phyloP scores from a whole-genome alignment of 1,284 basidiomycete genomes.

The Filobasidium uniguttulatum region DNA sequence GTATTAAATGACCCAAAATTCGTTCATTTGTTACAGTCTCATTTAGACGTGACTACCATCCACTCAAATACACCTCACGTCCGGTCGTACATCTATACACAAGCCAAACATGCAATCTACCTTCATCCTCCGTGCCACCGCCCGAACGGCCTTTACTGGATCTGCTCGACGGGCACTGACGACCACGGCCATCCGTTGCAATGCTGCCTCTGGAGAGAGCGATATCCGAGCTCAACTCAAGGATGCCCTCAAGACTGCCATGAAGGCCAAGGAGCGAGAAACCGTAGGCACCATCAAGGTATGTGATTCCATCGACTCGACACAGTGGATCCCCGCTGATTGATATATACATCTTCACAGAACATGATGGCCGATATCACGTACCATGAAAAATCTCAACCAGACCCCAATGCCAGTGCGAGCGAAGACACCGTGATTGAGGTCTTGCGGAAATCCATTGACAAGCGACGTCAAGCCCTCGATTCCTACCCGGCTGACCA shows the following conservation, averaged over 20 bases:
- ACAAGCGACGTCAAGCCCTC: conserved; percentile 14
- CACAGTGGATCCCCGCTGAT: not conserved
- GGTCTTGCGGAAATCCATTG: conserved; percentile 12
- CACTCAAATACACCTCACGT: no score
- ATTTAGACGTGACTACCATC: no score
- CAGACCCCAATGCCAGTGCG: conserved; percentile 12
- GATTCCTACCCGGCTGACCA: conserved; percentile 10
- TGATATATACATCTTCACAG: not conserved
- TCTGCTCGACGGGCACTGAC: no score
- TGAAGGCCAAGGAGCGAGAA: conserved; percentile 16
- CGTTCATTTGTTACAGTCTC: no score
- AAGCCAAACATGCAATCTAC: no score
- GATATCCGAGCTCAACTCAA: conserved; percentile 12
- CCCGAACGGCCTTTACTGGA: no score
- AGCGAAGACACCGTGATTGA: conserved; percentile 14
- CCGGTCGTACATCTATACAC: no score
- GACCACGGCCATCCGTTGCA: not conserved
- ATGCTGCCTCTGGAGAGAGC: not conserved
- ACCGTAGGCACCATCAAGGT: conserved; percentile 10
- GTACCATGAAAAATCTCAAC: conserved; percentile 12
- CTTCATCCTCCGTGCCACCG: no score
- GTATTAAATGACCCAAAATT: no score
- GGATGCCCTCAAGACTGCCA: conserved; percentile 13
- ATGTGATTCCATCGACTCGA: not conserved
- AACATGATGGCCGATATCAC: conserved; percentile 14